Conservation (phyloP, 1,284 basidiomycete genomes). For the Flammula alnicola region DNA sequence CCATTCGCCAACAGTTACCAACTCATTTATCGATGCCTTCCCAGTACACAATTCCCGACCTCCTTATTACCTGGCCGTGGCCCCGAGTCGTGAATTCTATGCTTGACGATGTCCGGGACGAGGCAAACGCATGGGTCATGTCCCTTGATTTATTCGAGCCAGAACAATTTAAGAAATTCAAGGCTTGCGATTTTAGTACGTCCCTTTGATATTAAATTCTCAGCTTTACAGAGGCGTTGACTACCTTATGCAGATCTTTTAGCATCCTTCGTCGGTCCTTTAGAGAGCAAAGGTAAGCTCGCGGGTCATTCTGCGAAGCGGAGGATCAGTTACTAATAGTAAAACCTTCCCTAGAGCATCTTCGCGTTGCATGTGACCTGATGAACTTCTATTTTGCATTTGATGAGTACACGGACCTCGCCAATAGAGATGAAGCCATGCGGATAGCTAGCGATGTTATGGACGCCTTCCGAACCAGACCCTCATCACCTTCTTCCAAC, state of each 20-base stretch:
- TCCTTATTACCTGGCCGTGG: conserved; percentile 21
- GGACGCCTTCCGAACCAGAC: conserved; percentile 16
- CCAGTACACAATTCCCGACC: conserved; percentile 21
- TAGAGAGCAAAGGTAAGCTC: conserved; percentile 10
- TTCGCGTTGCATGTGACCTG: conserved; percentile 37
- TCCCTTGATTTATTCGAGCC: conserved; percentile 21
- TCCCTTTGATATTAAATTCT: not conserved
- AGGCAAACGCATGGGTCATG: conserved; percentile 22
- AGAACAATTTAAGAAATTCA: conserved; percentile 20
- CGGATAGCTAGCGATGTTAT: conserved; percentile 22
- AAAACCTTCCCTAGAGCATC: conserved; percentile 10
- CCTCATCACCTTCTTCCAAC: conserved; percentile 10
- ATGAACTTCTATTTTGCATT: conserved; percentile 48
- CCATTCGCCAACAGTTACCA: too few relatives aligned
- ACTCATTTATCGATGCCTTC: conserved; percentile 6
- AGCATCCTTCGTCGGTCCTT: conserved; percentile 16
- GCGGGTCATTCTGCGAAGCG: not conserved
- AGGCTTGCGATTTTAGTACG: conserved; percentile 23
- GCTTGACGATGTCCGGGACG: conserved; percentile 14
- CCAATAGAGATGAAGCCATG: conserved; percentile 24
- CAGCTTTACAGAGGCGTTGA: not conserved
- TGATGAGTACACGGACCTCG: conserved; percentile 46
- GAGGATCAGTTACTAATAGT: not conserved
- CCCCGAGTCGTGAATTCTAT: conserved; percentile 16
- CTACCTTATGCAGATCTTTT: conserved; percentile 9